Evolutionary conservation across 2,329 filamentous ascomycete genomes (phyloP), one percentile per base, ranked within the genome.

Genomic region (Colletotrichum eleusines): DNA sequence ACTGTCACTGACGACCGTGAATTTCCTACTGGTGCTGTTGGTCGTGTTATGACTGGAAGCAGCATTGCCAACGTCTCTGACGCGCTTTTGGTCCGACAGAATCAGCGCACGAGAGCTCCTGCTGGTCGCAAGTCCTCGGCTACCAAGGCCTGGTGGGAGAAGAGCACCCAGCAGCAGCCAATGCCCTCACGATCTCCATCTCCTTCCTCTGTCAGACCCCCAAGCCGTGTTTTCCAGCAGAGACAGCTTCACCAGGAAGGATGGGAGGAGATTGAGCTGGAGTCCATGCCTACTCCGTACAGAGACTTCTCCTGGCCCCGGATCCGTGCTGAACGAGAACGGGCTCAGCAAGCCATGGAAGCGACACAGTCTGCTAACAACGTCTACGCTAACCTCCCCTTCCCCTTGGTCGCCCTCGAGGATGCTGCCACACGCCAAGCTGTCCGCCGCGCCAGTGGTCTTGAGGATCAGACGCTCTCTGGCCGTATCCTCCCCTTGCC

Each of bases 1-100:
- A 74, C 72, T 5, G 67, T 74, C 33, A 66, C 67, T 16, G 72
- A 74, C 6, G 71, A 74, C 33, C 67, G 54, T 33, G 58, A 53
- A 18, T 55, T 51, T 7, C 53, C 50, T 20, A 14, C 28, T 40
- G 55, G 63, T 9, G 38, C 51, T 42, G 35, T 74, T 26, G 71
- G 72, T 20, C 61, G 71, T 8, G 57, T 71, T 8, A 65, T 73
- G 51, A 71, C 63, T 51, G 72, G 72, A n/a, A 74, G 72, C 67
- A 74, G 72, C 58, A 71, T 74, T 12, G 72, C 72, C 35, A 71
- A 74, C 16, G 68, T 71, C 46, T 74, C 72, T 31, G 72, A 74
- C 20, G 42, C 42, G 23, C 44, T 68, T 8, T 42, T 73, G 2
- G 28, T 59, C 33, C 38, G n/a, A 23, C 51, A 64, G 9, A 61